Evolutionary conservation across 169 alveolate species (phyloP).

Genomic region (Babesia sp.): DNA sequence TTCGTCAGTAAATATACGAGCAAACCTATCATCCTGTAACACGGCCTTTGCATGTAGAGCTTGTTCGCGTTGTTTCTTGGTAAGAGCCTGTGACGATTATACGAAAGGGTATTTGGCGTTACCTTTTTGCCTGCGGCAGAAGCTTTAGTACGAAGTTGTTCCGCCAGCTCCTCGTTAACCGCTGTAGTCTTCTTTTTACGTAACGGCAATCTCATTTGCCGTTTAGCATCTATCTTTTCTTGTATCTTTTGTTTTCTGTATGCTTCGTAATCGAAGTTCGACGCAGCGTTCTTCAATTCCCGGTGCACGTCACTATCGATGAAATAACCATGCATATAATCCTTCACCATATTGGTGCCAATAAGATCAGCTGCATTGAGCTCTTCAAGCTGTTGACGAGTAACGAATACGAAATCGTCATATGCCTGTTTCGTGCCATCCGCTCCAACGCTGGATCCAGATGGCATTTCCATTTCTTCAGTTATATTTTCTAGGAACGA

Average conservation of each 20-base stretch:
- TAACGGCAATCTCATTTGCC: constrained; percentile 62
- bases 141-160: constrained; percentile 33
- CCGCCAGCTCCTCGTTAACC: constrained; percentile 62
- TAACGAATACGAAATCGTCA: constrained; percentile 94
- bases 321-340: constrained; percentile 94
- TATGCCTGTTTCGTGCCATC: constrained; percentile 51
- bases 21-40: constrained; percentile 62
- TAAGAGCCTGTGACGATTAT: constrained; percentile 23
- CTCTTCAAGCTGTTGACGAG: constrained; percentile 90
- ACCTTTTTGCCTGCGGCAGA: constrained; percentile 25
- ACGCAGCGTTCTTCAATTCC: constrained; percentile 44
- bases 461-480: constrained; percentile 92
- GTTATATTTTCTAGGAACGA: constrained; percentile 93
- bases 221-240: constrained; percentile 64
- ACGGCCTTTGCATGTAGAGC: constrained; percentile 63
- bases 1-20: constrained; percentile 65
- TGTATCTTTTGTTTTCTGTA: constrained; percentile 52
- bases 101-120: neutral
- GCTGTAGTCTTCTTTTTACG: constrained; percentile 42
- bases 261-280: constrained; percentile 61
- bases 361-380: constrained; percentile 88
- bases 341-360: constrained; percentile 92
- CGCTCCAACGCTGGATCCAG: constrained; percentile 67
- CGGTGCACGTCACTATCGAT: constrained; percentile 37
- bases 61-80: constrained; percentile 54